These are phyloP conservation scores for Cercospora zeae-maydis DNA, from an alignment of 2,329 filamentous ascomycete genomes.

Conservation along the genomic window DNA sequence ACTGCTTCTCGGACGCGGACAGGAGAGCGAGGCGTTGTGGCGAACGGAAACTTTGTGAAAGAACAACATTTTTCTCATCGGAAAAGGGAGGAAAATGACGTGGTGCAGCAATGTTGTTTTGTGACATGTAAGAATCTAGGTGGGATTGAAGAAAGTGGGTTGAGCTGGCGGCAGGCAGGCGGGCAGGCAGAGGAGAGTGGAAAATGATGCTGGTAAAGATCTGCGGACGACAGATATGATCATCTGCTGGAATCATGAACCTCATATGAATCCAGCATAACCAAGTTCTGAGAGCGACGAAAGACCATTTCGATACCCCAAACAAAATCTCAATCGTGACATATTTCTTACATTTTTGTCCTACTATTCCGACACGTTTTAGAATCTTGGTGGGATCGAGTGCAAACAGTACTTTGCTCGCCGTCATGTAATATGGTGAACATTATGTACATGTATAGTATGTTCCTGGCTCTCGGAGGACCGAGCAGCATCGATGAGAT, in stretches of 20 bases:
- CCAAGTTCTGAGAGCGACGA: background rate
- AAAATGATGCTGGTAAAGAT: too few relatives aligned
- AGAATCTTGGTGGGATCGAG: too few relatives aligned
- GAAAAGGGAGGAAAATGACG: too few relatives aligned
- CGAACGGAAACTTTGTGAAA: too few relatives aligned
- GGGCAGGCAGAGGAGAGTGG: too few relatives aligned
- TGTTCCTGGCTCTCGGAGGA: too few relatives aligned
- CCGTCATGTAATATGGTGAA: background rate
- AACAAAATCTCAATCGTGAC: background rate
- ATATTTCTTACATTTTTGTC: background rate
- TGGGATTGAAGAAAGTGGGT: background rate
- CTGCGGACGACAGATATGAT: background rate
- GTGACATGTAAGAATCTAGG: background rate
- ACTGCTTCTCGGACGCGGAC: background rate
- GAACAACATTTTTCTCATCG: too few relatives aligned
- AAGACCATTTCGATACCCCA: background rate
- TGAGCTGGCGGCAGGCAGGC: background rate
- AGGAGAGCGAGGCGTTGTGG: background rate
- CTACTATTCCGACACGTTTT: too few relatives aligned
- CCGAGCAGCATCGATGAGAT: too few relatives aligned
- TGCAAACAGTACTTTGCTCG: too few relatives aligned
- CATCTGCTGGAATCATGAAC: background rate
- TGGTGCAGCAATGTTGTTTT: too few relatives aligned
- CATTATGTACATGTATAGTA: too few relatives aligned
- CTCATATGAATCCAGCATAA: background rate